Evolutionary conservation across 805 yeast genomes (phyloP), one percentile per base, ranked within the genome.

Genomic region (Spathaspora passalidarum): DNA sequence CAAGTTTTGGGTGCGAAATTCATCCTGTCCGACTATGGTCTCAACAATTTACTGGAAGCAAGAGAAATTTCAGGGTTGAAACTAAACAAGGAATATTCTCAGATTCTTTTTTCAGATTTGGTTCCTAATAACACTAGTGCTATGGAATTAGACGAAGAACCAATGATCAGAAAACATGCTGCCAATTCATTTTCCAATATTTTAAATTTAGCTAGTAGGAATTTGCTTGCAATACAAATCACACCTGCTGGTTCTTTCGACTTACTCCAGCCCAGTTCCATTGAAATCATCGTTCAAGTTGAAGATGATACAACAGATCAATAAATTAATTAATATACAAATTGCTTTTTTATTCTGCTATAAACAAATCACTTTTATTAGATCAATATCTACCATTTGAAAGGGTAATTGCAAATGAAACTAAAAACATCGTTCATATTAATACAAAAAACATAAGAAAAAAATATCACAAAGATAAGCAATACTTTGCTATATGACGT

Each of bases 161-260:
- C 57, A 2, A 56, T 63, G 8, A 44, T 49, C 13, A 47, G 57
- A 44, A 51, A 50, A 23, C 49, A 62, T 23, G 70, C 63, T 6
- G 62, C 62, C 13, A 62, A 54, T 35, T 56, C 69, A 9, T 62
- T 67, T 43, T 45, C 60, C 0, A 59, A 63, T 42, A 35, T 65
- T 2, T 49, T 66, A 14, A 52, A 60, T 17, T 50, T 67, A 17
- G 65, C 66, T 0, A 52, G 60, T 4, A 49, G 47, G n/a, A 47
- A 51, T 38, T 37, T 47, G 14, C 34, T 29, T 29, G 17, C 14
- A 10, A 29, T 29, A n/a, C 17, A 29, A 4, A 17, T 13, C 14
- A 10, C 14, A 29, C 34, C 34, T 29, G 6, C 3, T 13, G 17
- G 7, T 13, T 29, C 34, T 29, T 29, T 29, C 14, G 34, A 29